Conservation (phyloP, 129 eudicot genomes). For the Calendula officinalis region DNA sequence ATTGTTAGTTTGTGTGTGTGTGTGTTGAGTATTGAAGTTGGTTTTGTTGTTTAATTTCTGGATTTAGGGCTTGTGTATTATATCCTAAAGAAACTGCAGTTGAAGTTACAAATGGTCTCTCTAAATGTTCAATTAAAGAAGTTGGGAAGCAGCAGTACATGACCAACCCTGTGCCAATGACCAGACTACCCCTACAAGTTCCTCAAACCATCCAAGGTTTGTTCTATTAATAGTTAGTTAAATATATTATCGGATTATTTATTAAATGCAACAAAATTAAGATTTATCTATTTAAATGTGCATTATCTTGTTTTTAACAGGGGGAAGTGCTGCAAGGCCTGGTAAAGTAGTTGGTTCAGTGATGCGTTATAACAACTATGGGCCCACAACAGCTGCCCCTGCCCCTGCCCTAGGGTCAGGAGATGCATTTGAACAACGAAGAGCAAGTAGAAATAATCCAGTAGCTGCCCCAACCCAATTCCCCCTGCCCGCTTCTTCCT, state of each 20-base stretch:
- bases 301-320: constrained; percentile 19
- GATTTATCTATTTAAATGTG: too few relatives aligned
- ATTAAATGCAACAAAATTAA: too few relatives aligned
- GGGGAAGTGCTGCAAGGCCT: constrained; percentile 85
- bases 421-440: constrained; percentile 68
- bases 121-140: constrained; percentile 78
- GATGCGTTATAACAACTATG: constrained; percentile 60
- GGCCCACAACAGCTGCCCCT: constrained; percentile 44
- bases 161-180: constrained; percentile 52
- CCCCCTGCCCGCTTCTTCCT: constrained; percentile 60
- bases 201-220: constrained; percentile 78
- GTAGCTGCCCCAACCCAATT: constrained; percentile 64
- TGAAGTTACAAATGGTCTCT: constrained; percentile 68
- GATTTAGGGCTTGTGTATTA: constrained; percentile 73
- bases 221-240: background rate
- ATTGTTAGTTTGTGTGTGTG: background rate
- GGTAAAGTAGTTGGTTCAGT: constrained; percentile 80
- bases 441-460: constrained; percentile 60
- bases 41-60: constrained; percentile 15
- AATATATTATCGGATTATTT: too few relatives aligned
- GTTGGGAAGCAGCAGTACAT: constrained; percentile 57
- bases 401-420: constrained; percentile 26
- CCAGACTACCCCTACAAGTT: constrained; percentile 72
- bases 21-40: constrained; percentile 4
- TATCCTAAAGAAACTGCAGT: constrained; percentile 61